A percentile compares a stretch with the other conserved stretches of the same genome.
phyloP scores from a whole-genome alignment of 306 rosid species.

The Herpetospermum pedunculosum region DNA sequence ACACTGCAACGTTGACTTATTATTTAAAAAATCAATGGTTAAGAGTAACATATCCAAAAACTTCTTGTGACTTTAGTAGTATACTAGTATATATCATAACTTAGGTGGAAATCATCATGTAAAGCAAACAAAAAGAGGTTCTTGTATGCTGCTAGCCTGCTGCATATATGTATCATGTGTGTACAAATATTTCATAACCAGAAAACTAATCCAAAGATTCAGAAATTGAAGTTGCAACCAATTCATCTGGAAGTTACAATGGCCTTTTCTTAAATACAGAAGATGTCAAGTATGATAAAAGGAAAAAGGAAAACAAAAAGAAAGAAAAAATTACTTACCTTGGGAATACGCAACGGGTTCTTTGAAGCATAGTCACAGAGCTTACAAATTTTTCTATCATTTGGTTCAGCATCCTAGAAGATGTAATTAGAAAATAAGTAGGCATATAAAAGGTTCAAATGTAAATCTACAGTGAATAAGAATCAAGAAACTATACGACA shows the following conservation, averaged over 20 bases:
- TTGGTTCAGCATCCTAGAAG: slow-evolving; percentile 39
- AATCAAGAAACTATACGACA: background rate
- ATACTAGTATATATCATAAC: background rate
- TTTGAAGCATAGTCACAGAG: slow-evolving; percentile 45
- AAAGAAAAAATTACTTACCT: slow-evolving; percentile 17
- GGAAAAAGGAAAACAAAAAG: background rate
- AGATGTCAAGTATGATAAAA: background rate
- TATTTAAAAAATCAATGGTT: background rate
- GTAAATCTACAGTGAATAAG: background rate
- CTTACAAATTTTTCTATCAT: slow-evolving; percentile 39
- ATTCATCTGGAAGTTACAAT: background rate
- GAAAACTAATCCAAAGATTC: background rate
- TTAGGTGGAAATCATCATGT: background rate
- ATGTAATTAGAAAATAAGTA: background rate
- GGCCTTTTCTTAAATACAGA: background rate
- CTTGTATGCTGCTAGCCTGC: background rate
- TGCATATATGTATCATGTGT: background rate
- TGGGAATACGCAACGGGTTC: slow-evolving; percentile 47
- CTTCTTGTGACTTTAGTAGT: background rate
- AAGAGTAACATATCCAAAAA: background rate
- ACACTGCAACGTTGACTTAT: background rate
- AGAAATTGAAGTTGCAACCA: background rate
- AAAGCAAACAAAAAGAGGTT: background rate
- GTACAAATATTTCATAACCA: background rate
- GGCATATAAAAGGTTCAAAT: slow-evolving; percentile 3